phyloP scores from a whole-genome alignment of 371 early-diverging fungal species.

The Funneliformis caledonium region DNA sequence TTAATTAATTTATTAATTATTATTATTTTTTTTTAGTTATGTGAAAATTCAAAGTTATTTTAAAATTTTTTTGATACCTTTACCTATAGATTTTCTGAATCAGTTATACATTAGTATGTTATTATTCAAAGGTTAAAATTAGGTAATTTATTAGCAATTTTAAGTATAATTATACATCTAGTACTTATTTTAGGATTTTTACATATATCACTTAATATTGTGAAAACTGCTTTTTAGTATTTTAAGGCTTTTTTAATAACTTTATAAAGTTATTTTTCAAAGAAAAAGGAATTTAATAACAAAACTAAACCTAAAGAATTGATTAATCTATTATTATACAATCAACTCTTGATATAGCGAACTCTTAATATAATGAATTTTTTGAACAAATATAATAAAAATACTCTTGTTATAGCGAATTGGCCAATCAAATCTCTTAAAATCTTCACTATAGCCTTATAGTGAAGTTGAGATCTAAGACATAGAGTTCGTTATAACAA shows the following conservation, averaged over 20 bases:
- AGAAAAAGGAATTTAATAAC: neutral
- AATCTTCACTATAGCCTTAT: no score
- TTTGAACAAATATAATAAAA: no score
- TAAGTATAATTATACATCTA: neutral
- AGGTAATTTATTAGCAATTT: neutral
- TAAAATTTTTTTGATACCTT: no score
- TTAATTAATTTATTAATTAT: no score
- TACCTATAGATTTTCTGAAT: slow-evolving; percentile 13
- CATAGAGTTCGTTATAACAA: no score
- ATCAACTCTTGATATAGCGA: no score
- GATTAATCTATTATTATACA: no score
- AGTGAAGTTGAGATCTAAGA: no score
- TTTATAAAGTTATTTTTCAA: slow-evolving; percentile 1
- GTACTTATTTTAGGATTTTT: neutral
- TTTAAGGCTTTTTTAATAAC: slow-evolving; percentile 3
- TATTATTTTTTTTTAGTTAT: no score
- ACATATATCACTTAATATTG: slow-evolving; percentile 6
- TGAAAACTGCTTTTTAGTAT: neutral
- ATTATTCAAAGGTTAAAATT: neutral
- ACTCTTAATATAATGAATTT: no score
- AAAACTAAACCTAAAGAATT: neutral
- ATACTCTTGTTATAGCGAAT: neutral
- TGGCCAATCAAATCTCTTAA: no score
- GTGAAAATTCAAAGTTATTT: no score
- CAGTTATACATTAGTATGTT: neutral